Evolutionary conservation across 1,284 basidiomycete genomes (phyloP).

Genomic region (Pterulicium gracile): DNA sequence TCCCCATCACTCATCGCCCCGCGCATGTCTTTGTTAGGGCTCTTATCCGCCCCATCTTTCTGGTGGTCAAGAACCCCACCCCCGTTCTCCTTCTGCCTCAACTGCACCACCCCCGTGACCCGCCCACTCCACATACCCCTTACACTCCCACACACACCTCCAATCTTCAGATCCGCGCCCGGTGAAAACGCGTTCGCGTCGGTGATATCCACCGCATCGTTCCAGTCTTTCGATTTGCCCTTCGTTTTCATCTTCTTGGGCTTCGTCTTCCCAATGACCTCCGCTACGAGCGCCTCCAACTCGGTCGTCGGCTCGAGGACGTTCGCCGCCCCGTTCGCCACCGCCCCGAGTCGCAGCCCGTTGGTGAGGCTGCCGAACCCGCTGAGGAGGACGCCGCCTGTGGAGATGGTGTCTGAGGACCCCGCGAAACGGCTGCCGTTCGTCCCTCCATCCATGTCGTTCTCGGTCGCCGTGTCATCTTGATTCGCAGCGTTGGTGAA

Average conservation of each 20-base stretch:
- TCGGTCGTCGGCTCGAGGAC: constrained; percentile 37
- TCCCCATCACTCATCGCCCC: constrained; percentile 14
- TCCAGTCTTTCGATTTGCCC: constrained; percentile 18
- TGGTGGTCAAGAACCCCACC: constrained; percentile 5
- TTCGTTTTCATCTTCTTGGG: constrained; percentile 14
- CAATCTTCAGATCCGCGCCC: constrained; percentile 2
- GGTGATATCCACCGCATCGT: constrained; percentile 10
- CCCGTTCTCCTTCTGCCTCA: constrained; percentile 18
- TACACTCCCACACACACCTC: constrained; percentile 21
- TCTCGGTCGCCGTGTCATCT: constrained; percentile 6
- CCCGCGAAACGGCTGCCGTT: constrained; percentile 17
- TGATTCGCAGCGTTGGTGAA: constrained; percentile 10
- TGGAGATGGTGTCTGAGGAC: constrained; percentile 15
- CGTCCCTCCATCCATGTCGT: constrained; percentile 17
- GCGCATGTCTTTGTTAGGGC: constrained; percentile 13
- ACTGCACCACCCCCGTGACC: constrained; percentile 15
- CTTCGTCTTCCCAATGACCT: constrained; percentile 19
- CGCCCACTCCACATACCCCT: constrained; percentile 23
- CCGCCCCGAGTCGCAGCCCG: constrained; percentile 26
- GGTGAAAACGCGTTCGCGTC: neutral
- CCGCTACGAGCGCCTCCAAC: constrained; percentile 24
- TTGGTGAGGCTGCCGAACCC: constrained; percentile 25
- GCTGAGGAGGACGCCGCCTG: constrained; percentile 22
- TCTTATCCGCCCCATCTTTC: constrained; percentile 9
- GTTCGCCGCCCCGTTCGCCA: constrained; percentile 19